Conservation (phyloP, 176 grass and related monocot genomes). For the Themeda triandra region DNA sequence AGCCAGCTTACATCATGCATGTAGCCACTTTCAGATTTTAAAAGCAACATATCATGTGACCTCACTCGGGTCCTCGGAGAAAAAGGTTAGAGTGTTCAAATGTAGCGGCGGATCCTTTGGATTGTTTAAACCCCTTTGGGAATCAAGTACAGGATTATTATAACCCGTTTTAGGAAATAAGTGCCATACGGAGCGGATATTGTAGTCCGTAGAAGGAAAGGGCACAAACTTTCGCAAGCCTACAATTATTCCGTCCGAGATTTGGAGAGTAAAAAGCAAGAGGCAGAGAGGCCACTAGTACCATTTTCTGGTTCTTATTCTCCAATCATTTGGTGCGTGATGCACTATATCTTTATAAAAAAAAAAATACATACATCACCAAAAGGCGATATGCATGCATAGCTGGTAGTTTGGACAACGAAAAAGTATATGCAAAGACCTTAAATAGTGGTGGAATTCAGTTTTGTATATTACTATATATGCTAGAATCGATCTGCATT, state of each 20-base stretch:
- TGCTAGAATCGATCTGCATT: not conserved
- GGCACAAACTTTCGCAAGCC: conserved; percentile 10
- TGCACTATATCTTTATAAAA: not conserved
- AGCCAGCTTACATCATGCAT: not conserved
- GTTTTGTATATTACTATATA: not conserved
- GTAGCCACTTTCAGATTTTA: not conserved
- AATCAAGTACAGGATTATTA: not conserved
- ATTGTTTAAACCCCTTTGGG: not conserved
- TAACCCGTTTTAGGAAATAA: not conserved
- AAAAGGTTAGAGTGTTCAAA: conserved; percentile 18
- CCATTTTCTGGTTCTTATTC: conserved; percentile 33
- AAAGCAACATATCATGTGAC: not conserved
- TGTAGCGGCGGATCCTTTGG: not conserved
- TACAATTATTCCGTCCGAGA: conserved; percentile 26
- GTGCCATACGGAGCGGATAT: not conserved
- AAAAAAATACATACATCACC: not conserved
- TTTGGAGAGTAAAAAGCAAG: conserved; percentile 27
- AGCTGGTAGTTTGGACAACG: not conserved
- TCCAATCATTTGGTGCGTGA: conserved; percentile 24
- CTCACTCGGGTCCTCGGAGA: not conserved
- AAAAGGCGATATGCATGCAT: not conserved
- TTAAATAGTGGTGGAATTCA: not conserved
- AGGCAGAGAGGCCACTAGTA: conserved; percentile 6
- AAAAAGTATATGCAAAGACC: conserved; percentile 21
- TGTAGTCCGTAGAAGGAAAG: conserved; percentile 34